phyloP scores from a whole-genome alignment of 208 protist species.

The Naegleria lovaniensis region DNA sequence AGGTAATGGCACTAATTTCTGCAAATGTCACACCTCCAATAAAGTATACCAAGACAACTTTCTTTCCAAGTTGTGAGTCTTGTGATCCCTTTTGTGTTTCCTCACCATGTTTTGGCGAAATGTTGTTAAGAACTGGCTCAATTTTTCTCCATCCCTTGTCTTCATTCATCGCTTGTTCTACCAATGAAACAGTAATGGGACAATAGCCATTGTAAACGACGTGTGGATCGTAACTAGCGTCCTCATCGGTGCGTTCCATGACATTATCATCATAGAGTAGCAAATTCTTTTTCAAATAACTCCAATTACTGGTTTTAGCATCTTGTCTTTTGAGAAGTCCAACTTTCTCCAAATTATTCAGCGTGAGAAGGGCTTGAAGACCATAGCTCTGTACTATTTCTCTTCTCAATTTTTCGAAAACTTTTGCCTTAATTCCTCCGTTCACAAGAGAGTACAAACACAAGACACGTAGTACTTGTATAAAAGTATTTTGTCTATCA shows the following conservation, averaged over 20 bases:
- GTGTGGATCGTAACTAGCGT: background rate
- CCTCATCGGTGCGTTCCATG: background rate
- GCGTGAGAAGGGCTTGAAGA: background rate
- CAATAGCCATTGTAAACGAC: background rate
- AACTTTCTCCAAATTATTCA: conserved; percentile 23
- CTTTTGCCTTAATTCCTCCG: background rate
- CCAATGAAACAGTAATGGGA: background rate
- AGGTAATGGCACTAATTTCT: conserved; percentile 55
- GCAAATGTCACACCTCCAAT: conserved; percentile 60
- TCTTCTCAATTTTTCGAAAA: background rate
- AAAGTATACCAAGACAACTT: conserved; percentile 55
- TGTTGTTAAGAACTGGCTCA: background rate
- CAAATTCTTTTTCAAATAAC: background rate
- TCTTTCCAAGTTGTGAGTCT: background rate
- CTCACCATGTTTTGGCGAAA: background rate
- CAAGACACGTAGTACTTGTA: background rate
- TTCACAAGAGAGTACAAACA: background rate
- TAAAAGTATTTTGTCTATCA: conserved; percentile 4
- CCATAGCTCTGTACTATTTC: background rate
- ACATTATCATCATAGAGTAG: background rate
- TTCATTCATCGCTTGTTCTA: background rate
- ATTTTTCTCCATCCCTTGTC: background rate
- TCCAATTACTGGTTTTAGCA: background rate
- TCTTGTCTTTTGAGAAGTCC: background rate
- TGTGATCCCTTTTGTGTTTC: background rate